Percentiles rank a stretch among this genome's conserved stretches.
Conservation (phyloP, 2,329 filamentous ascomycete species). For the Myriosclerotinia scirpicola region DNA sequence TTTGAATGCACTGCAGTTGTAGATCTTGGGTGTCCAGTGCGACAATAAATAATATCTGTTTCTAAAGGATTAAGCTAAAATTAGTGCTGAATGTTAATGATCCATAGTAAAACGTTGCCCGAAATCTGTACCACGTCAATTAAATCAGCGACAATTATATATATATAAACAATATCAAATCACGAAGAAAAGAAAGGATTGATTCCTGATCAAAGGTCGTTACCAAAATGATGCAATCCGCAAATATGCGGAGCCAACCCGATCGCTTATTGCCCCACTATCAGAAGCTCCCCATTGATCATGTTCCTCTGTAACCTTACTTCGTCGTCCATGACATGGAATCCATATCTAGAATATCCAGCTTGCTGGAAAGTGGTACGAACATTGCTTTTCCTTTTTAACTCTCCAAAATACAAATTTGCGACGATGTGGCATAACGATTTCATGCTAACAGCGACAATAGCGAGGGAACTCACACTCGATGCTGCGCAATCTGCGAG, state of each 20-base stretch:
- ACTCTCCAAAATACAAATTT: not conserved
- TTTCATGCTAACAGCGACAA: conserved; percentile 27
- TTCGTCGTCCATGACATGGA: conserved; percentile 68
- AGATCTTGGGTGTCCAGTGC: not conserved
- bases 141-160: not conserved
- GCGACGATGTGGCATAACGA: conserved; percentile 22
- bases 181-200: not conserved
- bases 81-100: conserved; percentile 37
- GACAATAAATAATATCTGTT: conserved; percentile 1
- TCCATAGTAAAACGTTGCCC: conserved; percentile 8
- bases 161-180: not conserved
- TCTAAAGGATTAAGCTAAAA: conserved; percentile 14
- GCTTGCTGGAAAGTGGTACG: conserved; percentile 89
- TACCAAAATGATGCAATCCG: conserved; percentile 19
- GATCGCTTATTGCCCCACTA: conserved; percentile 37
- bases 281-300: conserved; percentile 28
- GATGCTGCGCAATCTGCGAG: conserved; percentile 92
- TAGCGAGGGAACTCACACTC: conserved; percentile 94
- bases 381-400: conserved; percentile 20
- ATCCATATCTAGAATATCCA: conserved; percentile 91
- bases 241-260: conserved; percentile 21
- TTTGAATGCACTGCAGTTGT: conserved; percentile 6
- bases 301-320: conserved; percentile 31
- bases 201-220: not conserved
- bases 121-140: not conserved